Conservation (phyloP, 441 rosid genomes). For the Corymbia calophylla region DNA sequence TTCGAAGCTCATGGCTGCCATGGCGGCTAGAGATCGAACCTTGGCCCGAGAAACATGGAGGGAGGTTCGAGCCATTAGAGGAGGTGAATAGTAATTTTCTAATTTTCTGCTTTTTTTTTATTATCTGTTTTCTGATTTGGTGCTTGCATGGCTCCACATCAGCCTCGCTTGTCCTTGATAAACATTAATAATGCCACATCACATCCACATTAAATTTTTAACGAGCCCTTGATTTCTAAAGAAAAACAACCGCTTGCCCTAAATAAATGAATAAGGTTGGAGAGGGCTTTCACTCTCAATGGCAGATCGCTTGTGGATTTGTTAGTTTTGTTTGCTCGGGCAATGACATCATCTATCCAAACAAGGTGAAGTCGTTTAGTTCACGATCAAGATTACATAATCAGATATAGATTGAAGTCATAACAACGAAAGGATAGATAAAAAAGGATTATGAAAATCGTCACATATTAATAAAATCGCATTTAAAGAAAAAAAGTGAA, state of each 20-base stretch:
- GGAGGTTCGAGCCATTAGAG: not conserved
- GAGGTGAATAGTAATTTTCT: not conserved
- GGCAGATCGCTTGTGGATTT: not conserved
- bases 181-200: not conserved
- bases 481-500: not conserved
- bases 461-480: not conserved
- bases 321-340: not conserved
- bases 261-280: not conserved
- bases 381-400: no score
- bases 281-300: not conserved
- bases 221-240: no score
- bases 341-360: not conserved
- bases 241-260: not conserved
- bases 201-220: not conserved
- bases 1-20: fast-evolving
- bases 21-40: not conserved
- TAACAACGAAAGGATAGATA: not conserved
- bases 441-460: not conserved
- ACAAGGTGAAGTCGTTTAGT: not conserved
- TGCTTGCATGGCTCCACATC: not conserved
- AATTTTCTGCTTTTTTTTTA: no score
- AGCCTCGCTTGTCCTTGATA: no score
- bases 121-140: not conserved
- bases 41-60: not conserved
- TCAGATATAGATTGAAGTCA: not conserved